Evolutionary conservation across 1,284 basidiomycete species (phyloP).

Genomic region (Ganoderma sinense): DNA sequence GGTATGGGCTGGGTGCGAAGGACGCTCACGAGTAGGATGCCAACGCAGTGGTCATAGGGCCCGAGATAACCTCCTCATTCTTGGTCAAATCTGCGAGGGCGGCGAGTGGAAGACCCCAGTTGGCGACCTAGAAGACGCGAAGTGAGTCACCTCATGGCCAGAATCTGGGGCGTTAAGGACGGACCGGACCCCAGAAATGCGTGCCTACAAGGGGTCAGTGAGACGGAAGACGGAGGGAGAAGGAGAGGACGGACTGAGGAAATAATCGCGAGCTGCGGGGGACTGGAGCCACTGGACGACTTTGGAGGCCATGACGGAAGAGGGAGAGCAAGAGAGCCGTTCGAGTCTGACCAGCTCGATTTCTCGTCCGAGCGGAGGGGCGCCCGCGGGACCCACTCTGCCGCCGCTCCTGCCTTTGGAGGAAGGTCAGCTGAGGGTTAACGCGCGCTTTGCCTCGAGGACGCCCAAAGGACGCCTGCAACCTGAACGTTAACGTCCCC

Average conservation of each 20-base stretch:
- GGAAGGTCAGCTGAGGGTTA: not conserved
- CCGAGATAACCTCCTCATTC: slow-evolving; percentile 95
- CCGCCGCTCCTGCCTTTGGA: not conserved
- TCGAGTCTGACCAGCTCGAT: slow-evolving; percentile 24
- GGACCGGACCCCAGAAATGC: slow-evolving; percentile 95
- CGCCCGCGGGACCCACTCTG: not conserved
- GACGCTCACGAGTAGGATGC: slow-evolving; percentile 87
- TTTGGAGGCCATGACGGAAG: slow-evolving; percentile 71
- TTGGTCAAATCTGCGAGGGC: slow-evolving; percentile 90
- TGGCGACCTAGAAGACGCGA: slow-evolving; percentile 74
- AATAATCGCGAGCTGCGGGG: slow-evolving; percentile 90
- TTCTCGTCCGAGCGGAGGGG: slow-evolving; percentile 12
- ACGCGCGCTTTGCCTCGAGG: not conserved
- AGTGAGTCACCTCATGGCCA: slow-evolving; percentile 20
- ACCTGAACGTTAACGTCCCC: not conserved
- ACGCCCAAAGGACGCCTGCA: not conserved
- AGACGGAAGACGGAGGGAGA: slow-evolving; percentile 10
- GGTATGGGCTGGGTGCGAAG: not conserved
- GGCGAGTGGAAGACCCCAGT: slow-evolving; percentile 96
- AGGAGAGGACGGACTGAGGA: slow-evolving; percentile 78
- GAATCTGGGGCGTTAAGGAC: slow-evolving; percentile 36
- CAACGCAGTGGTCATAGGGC: slow-evolving; percentile 93
- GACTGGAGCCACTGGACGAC: slow-evolving; percentile 89
- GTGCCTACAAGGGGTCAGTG: slow-evolving; percentile 65
- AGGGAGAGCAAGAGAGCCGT: slow-evolving; percentile 19